These are phyloP conservation scores for Candida sithepensis DNA, from an alignment of 805 yeast species.

Conservation along the genomic window DNA sequence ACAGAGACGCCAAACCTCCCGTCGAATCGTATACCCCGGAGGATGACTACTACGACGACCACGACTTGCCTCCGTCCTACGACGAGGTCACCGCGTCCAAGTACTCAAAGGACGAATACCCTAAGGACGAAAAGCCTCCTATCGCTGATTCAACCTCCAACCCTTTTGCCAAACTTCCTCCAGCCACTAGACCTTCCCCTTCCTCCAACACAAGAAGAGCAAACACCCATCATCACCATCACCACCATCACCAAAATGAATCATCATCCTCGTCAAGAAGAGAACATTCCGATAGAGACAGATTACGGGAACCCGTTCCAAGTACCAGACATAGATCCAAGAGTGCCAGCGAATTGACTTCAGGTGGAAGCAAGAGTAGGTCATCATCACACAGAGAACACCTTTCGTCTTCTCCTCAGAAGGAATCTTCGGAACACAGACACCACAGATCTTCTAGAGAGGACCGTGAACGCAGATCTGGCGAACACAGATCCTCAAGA, in stretches of 20 bases:
- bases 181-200: conserved; percentile 6
- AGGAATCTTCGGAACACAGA: conserved; percentile 14
- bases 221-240: no score
- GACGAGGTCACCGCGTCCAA: conserved; percentile 63
- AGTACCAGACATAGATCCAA: conserved; percentile 29
- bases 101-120: conserved; percentile 41
- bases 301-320: no score
- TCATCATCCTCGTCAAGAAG: conserved; percentile 5
- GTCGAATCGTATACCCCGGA: conserved; percentile 24
- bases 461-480: conserved; percentile 14
- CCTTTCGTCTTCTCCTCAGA: conserved; percentile 11
- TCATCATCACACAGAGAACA: conserved; percentile 7
- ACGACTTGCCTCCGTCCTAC: conserved; percentile 56
- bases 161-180: conserved; percentile 22
- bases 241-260: no score
- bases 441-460: conserved; percentile 19
- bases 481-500: conserved; percentile 32
- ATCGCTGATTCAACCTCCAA: conserved; percentile 20
- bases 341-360: conserved; percentile 26
- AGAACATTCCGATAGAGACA: conserved; percentile 17
- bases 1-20: conserved; percentile 9
- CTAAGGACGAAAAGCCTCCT: conserved; percentile 45
- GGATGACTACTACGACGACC: conserved; percentile 20
- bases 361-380: conserved; percentile 7
- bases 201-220: neutral